Conservation (phyloP, 805 yeast genomes). For the Saccharomycopsis sp. region DNA sequence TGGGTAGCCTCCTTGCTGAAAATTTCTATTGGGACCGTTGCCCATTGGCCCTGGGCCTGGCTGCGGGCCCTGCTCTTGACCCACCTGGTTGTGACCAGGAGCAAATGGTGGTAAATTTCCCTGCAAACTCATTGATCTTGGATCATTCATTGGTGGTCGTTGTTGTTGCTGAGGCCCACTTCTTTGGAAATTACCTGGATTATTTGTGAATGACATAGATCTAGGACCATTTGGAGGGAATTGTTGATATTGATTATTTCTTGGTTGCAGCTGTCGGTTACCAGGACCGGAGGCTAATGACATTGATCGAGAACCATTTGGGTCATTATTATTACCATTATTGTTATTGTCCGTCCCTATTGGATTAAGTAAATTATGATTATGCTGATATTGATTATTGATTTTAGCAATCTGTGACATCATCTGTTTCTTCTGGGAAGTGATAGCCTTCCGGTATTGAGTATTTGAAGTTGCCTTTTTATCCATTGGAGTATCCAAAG, state of each 20-base stretch:
- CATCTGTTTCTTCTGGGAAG: slow-evolving; percentile 57
- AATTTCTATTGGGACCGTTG: background rate
- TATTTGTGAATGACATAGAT: slow-evolving; percentile 29
- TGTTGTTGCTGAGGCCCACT: slow-evolving; percentile 10
- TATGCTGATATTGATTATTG: slow-evolving; percentile 21
- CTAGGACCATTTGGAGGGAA: slow-evolving; percentile 24
- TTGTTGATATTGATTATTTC: background rate
- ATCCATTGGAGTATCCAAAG: slow-evolving; percentile 43
- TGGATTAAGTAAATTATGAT: slow-evolving; percentile 19
- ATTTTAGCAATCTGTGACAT: slow-evolving; percentile 37
- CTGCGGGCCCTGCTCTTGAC: no score
- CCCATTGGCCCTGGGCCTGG: no score
- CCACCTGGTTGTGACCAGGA: slow-evolving; percentile 5
- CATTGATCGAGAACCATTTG: slow-evolving; percentile 28
- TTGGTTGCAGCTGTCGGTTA: slow-evolving; percentile 1
- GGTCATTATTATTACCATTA: slow-evolving; percentile 2
- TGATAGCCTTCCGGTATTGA: slow-evolving; percentile 64
- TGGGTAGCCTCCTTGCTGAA: background rate
- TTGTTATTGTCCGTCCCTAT: slow-evolving; percentile 13
- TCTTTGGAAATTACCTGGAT: slow-evolving; percentile 13
- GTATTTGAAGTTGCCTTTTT: slow-evolving; percentile 32
- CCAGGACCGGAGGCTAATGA: slow-evolving; percentile 24
- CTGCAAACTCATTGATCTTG: slow-evolving; percentile 30
- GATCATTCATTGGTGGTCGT: slow-evolving; percentile 17
- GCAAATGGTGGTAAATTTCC: slow-evolving; percentile 21